Evolutionary conservation across 176 grass and related monocot genomes (phyloP).

Genomic region (Aegilops umbellulata): DNA sequence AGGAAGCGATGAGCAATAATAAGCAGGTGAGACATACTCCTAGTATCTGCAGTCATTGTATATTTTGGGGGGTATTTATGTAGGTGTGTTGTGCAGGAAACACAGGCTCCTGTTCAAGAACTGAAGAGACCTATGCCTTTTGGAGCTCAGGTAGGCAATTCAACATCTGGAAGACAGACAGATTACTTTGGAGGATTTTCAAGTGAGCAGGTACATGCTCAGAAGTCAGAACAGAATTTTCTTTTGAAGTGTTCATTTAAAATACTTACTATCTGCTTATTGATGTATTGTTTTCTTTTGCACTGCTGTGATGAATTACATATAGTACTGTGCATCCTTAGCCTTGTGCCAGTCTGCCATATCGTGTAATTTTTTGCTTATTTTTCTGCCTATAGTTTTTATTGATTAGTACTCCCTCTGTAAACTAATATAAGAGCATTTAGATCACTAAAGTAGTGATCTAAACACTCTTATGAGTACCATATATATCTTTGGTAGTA

Average conservation of each 20-base stretch:
- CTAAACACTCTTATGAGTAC: too few species aligned
- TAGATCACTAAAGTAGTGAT: too few species aligned
- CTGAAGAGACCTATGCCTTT: conserved; percentile 45
- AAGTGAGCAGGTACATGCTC: conserved; percentile 45
- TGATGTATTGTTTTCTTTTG: conserved; percentile 22
- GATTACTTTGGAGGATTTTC: conserved; percentile 24
- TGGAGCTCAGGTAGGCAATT: conserved; percentile 55
- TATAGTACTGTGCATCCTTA: conserved; percentile 10
- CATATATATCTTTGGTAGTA: background rate
- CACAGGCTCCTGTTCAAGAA: conserved; percentile 43
- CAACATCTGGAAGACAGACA: conserved; percentile 36
- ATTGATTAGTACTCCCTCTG: background rate
- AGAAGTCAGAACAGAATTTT: background rate
- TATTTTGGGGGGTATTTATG: background rate
- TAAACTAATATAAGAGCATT: too few species aligned
- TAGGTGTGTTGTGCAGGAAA: conserved; percentile 13
- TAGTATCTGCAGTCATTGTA: background rate
- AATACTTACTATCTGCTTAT: conserved; percentile 14
- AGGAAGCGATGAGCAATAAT: conserved; percentile 41
- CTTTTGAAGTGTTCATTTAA: conserved; percentile 6
- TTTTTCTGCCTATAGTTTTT: background rate
- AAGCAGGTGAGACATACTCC: conserved; percentile 32
- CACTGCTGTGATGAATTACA: conserved; percentile 11
- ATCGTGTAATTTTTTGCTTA: background rate
- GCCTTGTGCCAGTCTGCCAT: background rate